phyloP scores from a whole-genome alignment of 257 asterid genomes.

The Ophiorrhiza pumila region DNA sequence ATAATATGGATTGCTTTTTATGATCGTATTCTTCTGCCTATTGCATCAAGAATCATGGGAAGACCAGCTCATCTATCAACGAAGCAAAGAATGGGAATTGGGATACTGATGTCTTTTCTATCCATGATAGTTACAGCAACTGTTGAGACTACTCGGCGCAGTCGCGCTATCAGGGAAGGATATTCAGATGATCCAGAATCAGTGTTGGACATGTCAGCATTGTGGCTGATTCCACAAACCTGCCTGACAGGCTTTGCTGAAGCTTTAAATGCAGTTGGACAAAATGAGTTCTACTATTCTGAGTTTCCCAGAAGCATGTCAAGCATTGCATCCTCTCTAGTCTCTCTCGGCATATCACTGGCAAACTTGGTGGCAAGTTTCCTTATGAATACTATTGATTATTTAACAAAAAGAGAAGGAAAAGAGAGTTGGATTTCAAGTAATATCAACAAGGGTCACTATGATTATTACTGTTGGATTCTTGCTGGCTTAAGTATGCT shows the following conservation, averaged over 20 bases:
- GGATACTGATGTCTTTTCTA: constrained; percentile 48
- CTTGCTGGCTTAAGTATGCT: constrained; percentile 53
- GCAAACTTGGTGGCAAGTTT: constrained; percentile 55
- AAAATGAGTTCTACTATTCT: constrained; percentile 54
- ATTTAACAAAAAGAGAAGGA: constrained; percentile 40
- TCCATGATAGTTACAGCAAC: constrained; percentile 43
- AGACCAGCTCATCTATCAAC: constrained; percentile 34
- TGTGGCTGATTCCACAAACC: constrained; percentile 69
- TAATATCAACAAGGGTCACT: constrained; percentile 59
- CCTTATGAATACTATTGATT: constrained; percentile 38
- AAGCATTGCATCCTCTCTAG: constrained; percentile 52
- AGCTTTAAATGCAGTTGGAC: constrained; percentile 49
- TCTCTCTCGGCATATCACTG: constrained; percentile 34
- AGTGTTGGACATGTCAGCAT: constrained; percentile 40
- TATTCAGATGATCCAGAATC: constrained; percentile 17
- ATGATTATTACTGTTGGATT: constrained; percentile 56
- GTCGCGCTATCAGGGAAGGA: constrained; percentile 25
- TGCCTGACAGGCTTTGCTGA: constrained; percentile 58
- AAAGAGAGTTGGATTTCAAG: constrained; percentile 59
- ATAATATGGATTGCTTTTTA: constrained; percentile 53
- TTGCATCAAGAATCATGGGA: constrained; percentile 50
- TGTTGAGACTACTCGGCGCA: constrained; percentile 49
- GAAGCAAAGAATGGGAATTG: constrained; percentile 62
- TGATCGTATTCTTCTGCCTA: constrained; percentile 50
- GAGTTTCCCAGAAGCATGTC: constrained; percentile 76